Conservation (phyloP, 768 basidiomycete genomes). For the Coprinopsis sp. region DNA sequence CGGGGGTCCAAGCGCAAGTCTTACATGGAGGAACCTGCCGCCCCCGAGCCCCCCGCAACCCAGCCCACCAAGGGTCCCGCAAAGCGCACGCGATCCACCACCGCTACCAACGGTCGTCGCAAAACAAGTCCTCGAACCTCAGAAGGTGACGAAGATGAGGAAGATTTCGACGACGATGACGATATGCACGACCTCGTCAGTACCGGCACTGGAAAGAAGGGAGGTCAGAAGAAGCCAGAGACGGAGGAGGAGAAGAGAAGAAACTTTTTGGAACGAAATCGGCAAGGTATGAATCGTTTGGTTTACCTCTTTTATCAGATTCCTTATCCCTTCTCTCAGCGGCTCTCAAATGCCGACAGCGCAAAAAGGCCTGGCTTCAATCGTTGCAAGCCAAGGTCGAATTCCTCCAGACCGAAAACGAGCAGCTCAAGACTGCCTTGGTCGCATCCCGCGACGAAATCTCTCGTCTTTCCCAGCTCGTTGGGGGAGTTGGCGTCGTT, state of each 20-base stretch:
- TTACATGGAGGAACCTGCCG: constrained; percentile 40
- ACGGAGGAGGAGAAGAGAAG: constrained; percentile 97
- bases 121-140: constrained; percentile 30
- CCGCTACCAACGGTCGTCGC: constrained; percentile 22
- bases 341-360: constrained; percentile 97
- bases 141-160: constrained; percentile 34
- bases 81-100: constrained; percentile 37
- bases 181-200: constrained; percentile 28
- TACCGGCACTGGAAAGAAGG: constrained; percentile 19
- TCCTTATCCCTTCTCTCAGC: constrained; percentile 41
- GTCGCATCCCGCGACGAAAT: constrained; percentile 90
- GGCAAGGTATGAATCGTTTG: constrained; percentile 68
- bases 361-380: constrained; percentile 97
- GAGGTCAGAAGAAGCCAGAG: constrained; percentile 67
- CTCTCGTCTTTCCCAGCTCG: constrained; percentile 69
- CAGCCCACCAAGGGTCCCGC: constrained; percentile 19
- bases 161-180: constrained; percentile 37
- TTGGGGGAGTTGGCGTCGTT: constrained; percentile 60
- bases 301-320: constrained; percentile 1
- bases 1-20: constrained; percentile 74
- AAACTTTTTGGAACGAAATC: constrained; percentile 95
- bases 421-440: constrained; percentile 83
- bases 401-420: constrained; percentile 88
- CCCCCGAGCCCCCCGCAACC: constrained; percentile 23
- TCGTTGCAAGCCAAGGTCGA: constrained; percentile 94